Conservation (phyloP, 2,329 filamentous ascomycete genomes). For the Chrysoporthe cubensis region DNA sequence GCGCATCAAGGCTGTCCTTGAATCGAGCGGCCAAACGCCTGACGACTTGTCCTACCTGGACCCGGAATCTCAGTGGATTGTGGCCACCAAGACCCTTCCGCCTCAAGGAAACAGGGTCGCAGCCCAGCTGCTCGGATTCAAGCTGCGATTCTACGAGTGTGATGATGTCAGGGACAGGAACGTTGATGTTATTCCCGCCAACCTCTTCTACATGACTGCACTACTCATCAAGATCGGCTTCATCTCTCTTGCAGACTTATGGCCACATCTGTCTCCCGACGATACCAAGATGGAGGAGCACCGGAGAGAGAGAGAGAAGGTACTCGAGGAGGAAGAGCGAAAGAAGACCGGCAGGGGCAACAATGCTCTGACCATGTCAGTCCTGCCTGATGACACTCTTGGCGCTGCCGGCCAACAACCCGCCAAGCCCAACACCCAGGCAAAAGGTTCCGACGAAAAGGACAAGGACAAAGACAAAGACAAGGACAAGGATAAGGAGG, state of each 20-base stretch:
- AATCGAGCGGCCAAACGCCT: constrained; percentile 40
- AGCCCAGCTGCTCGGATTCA: constrained; percentile 94
- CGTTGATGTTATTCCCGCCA: constrained; percentile 79
- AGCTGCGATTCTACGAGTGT: constrained; percentile 92
- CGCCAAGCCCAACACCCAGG: constrained; percentile 55
- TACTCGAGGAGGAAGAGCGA: constrained; percentile 78
- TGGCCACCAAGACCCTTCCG: constrained; percentile 78
- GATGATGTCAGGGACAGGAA: constrained; percentile 67
- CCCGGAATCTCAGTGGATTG: constrained; percentile 74
- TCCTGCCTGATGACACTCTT: constrained; percentile 71
- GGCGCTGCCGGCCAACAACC: constrained; percentile 51
- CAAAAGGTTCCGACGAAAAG: constrained; percentile 47
- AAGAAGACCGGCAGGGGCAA: constrained; percentile 70
- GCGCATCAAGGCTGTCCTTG: constrained; percentile 47
- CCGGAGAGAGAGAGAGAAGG: constrained; percentile 70
- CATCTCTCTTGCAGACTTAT: constrained; percentile 87
- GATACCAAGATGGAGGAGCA: constrained; percentile 83
- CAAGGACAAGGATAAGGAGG: constrained; percentile 5
- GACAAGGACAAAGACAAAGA: constrained; percentile 2
- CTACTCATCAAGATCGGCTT: constrained; percentile 97
- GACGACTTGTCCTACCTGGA: constrained; percentile 53
- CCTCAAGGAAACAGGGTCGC: constrained; percentile 88
- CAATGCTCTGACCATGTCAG: constrained; percentile 86
- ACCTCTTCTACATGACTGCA: constrained; percentile 88
- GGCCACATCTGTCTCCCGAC: constrained; percentile 85